A percentile compares a stretch with the other conserved stretches of the same genome.
These are phyloP conservation scores for Grosmannia clavigera DNA, from an alignment of 2,329 filamentous ascomycete genomes.

Conservation along the genomic window DNA sequence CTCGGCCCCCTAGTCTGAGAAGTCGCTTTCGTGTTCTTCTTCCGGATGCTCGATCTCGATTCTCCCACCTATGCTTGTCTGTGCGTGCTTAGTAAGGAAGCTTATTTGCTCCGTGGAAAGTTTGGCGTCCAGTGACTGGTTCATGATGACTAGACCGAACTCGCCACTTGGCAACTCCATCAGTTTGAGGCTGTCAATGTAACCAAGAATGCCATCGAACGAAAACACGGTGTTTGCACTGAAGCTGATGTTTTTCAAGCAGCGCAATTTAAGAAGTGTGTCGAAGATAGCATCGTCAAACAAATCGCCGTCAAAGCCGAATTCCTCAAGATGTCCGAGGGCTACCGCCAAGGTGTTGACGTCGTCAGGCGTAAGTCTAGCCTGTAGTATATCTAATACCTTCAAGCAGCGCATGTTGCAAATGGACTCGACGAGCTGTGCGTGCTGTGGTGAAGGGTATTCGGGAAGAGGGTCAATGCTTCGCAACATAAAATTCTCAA, in stretches of 20 bases:
- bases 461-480: slow-evolving; percentile 13
- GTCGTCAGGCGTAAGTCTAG: slow-evolving; percentile 36
- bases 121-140: slow-evolving; percentile 18
- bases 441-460: slow-evolving; percentile 19
- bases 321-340: slow-evolving; percentile 37
- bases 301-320: slow-evolving; percentile 43
- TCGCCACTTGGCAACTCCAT: slow-evolving; percentile 9
- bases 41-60: slow-evolving; percentile 24
- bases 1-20: slow-evolving; percentile 14
- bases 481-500: slow-evolving; percentile 22
- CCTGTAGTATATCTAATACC: slow-evolving; percentile 37
- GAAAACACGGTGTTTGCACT: slow-evolving; percentile 44
- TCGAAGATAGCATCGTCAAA: slow-evolving; percentile 33
- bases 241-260: slow-evolving; percentile 40
- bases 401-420: slow-evolving; percentile 37
- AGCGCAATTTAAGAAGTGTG: slow-evolving; percentile 22
- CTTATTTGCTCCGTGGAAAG: slow-evolving; percentile 17
- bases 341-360: slow-evolving; percentile 32
- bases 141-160: slow-evolving; percentile 21
- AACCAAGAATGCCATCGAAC: slow-evolving; percentile 31
- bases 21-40: slow-evolving; percentile 24
- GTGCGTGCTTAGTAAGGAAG: slow-evolving; percentile 15
- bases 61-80: slow-evolving; percentile 17
- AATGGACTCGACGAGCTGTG: slow-evolving; percentile 26
- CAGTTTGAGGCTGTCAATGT: slow-evolving; percentile 24